Percentiles rank a stretch among this genome's conserved stretches.
phyloP scores from a whole-genome alignment of 2,329 filamentous ascomycete genomes.

The Fusarium fujikuroi region DNA sequence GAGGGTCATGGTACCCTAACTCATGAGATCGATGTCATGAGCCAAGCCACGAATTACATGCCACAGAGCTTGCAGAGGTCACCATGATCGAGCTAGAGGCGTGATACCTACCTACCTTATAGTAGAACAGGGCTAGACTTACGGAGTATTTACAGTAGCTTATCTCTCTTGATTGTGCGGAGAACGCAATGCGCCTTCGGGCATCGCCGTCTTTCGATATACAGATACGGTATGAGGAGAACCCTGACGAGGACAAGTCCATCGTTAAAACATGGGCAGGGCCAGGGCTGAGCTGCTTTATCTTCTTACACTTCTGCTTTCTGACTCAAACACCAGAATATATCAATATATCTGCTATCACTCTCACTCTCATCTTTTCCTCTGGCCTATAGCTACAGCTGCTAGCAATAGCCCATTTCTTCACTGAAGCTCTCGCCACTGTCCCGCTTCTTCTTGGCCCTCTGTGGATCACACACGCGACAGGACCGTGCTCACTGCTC shows the following conservation, averaged over 20 bases:
- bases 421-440: slow-evolving; percentile 27
- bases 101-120: slow-evolving; percentile 39
- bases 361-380: background rate
- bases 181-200: slow-evolving; percentile 24
- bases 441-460: slow-evolving; percentile 31
- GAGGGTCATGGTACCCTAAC: slow-evolving; percentile 15
- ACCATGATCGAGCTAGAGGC: slow-evolving; percentile 34
- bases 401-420: background rate
- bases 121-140: slow-evolving; percentile 30
- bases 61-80: slow-evolving; percentile 1
- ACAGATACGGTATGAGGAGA: slow-evolving; percentile 36
- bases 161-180: slow-evolving; percentile 43
- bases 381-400: background rate
- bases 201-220: slow-evolving; percentile 33
- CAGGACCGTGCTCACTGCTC: slow-evolving; percentile 39
- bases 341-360: background rate
- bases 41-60: slow-evolving; percentile 35
- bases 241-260: slow-evolving; percentile 28
- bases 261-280: slow-evolving; percentile 35
- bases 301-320: slow-evolving; percentile 17
- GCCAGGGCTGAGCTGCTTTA: slow-evolving; percentile 11
- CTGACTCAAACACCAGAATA: background rate
- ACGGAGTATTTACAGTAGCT: slow-evolving; percentile 18
- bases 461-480: slow-evolving; percentile 40
- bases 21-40: slow-evolving; percentile 18